Percentiles rank a stretch among this genome's conserved stretches.
Evolutionary conservation across 2,329 filamentous ascomycete genomes (phyloP).

Genomic region (Paraphaeosphaeria sporulosa): DNA sequence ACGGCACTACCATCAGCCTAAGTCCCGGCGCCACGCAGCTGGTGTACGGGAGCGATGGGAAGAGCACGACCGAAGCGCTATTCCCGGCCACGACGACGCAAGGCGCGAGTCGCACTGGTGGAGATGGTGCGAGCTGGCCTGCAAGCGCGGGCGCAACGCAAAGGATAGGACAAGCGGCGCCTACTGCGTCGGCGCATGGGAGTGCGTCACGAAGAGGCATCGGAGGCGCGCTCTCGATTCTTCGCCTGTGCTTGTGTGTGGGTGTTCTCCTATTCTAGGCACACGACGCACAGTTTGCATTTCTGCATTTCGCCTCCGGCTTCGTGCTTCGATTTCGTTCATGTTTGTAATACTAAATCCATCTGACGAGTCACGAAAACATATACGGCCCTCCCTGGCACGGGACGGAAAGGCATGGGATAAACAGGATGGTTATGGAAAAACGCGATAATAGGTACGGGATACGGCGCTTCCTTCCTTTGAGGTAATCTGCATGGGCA

Average conservation of each 20-base stretch:
- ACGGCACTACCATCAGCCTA: constrained; percentile 45
- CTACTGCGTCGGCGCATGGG: constrained; percentile 7
- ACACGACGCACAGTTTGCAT: no score
- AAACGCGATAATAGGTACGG: no score
- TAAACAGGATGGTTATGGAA: no score
- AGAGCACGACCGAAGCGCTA: constrained; percentile 43
- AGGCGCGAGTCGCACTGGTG: not conserved
- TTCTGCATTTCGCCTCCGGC: no score
- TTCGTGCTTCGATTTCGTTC: no score
- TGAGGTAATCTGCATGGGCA: not conserved
- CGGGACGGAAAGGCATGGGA: no score
- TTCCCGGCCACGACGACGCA: constrained; percentile 48
- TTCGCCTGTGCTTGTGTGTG: not conserved
- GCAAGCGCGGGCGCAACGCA: constrained; percentile 27
- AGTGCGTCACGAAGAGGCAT: not conserved
- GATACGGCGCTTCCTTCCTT: not conserved
- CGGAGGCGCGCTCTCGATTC: not conserved
- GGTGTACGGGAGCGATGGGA: constrained; percentile 44
- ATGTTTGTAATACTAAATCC: no score
- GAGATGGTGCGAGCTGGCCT: constrained; percentile 13
- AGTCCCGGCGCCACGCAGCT: constrained; percentile 47
- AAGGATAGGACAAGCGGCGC: constrained; percentile 6
- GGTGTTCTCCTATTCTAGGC: no score
- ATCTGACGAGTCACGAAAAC: no score
- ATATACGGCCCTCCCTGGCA: no score